These are phyloP conservation scores for Alternaria tenuissima DNA, from an alignment of 2,329 filamentous ascomycete species.

Conservation along the genomic window DNA sequence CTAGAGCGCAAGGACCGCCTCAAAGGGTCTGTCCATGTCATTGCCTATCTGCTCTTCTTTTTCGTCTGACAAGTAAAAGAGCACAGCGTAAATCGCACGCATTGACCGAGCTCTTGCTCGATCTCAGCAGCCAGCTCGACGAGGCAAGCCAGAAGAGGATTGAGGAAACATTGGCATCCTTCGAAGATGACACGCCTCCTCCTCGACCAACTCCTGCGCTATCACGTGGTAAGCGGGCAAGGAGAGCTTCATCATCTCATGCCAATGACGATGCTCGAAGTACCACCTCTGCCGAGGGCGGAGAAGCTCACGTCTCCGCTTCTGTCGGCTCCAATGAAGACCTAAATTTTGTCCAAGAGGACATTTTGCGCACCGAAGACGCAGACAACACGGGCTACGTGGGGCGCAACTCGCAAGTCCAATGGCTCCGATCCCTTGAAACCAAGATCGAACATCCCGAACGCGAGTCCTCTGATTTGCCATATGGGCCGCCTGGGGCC, in stretches of 20 bases:
- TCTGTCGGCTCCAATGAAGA: slow-evolving; percentile 24
- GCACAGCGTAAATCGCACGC: slow-evolving; percentile 21
- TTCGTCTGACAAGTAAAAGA: slow-evolving; percentile 11
- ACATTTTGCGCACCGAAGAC: slow-evolving; percentile 24
- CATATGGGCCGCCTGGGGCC: slow-evolving; percentile 31
- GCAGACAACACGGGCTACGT: slow-evolving; percentile 34
- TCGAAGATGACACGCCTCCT: slow-evolving; percentile 17
- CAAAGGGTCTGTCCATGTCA: slow-evolving; percentile 32
- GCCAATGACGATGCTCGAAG: slow-evolving; percentile 7
- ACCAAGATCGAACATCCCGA: slow-evolving; percentile 15
- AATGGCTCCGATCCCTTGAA: slow-evolving; percentile 34
- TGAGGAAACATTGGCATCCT: slow-evolving; percentile 17
- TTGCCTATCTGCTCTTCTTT: neutral
- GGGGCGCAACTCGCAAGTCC: slow-evolving; percentile 35
- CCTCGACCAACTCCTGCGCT: neutral
- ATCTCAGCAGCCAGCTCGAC: slow-evolving; percentile 23
- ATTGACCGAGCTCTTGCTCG: slow-evolving; percentile 26
- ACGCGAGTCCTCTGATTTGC: slow-evolving; percentile 17
- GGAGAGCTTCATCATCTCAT: slow-evolving; percentile 3
- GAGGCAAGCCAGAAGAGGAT: slow-evolving; percentile 19
- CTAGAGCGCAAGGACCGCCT: slow-evolving; percentile 44
- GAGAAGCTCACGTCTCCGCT: slow-evolving; percentile 12
- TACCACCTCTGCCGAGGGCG: slow-evolving; percentile 5
- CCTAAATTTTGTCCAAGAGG: slow-evolving; percentile 26
- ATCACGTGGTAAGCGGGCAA: slow-evolving; percentile 12